Evolutionary conservation across 1,284 basidiomycete genomes (phyloP).

Genomic region (Apiotrichum brassicae): DNA sequence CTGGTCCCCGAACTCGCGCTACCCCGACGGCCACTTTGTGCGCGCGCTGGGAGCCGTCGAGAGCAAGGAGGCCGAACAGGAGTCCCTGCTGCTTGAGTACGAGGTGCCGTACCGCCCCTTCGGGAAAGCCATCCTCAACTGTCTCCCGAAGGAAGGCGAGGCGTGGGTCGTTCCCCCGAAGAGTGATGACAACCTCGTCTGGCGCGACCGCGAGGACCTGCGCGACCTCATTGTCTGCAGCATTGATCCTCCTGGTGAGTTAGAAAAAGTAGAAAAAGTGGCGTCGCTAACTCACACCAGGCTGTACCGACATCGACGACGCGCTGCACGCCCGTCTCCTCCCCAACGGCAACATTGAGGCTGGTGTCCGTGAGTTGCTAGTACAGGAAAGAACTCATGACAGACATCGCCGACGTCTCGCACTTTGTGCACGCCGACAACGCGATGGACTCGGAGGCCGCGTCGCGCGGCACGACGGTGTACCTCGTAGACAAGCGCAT

Average conservation of each 20-base stretch:
- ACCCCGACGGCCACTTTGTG: conserved; percentile 97
- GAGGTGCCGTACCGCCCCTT: conserved; percentile 97
- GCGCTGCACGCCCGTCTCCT: conserved; percentile 87
- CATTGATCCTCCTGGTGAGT: conserved; percentile 86
- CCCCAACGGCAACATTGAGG: conserved; percentile 92
- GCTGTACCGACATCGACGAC: conserved; percentile 98
- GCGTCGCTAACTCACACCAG: conserved; percentile 46
- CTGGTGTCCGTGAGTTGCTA: conserved; percentile 81
- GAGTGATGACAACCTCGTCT: conserved; percentile 53
- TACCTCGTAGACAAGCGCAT: conserved; percentile 98
- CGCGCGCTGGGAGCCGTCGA: conserved; percentile 85
- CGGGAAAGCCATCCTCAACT: conserved; percentile 86
- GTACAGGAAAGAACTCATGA: not conserved
- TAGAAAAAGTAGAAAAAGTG: not conserved
- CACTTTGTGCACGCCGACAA: conserved; percentile 92
- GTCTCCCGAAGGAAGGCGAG: conserved; percentile 85
- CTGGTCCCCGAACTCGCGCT: conserved; percentile 80
- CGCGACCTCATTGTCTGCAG: conserved; percentile 84
- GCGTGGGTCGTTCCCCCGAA: conserved; percentile 88
- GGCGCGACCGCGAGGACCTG: conserved; percentile 85
- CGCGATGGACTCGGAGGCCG: conserved; percentile 95
- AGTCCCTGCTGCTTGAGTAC: conserved; percentile 88
- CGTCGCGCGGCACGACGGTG: conserved; percentile 91
- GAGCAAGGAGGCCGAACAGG: conserved; percentile 93
- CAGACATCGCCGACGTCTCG: conserved; percentile 97